Conservation (phyloP, 495 filamentous ascomycete genomes). For the Aspergillus asperescens region DNA sequence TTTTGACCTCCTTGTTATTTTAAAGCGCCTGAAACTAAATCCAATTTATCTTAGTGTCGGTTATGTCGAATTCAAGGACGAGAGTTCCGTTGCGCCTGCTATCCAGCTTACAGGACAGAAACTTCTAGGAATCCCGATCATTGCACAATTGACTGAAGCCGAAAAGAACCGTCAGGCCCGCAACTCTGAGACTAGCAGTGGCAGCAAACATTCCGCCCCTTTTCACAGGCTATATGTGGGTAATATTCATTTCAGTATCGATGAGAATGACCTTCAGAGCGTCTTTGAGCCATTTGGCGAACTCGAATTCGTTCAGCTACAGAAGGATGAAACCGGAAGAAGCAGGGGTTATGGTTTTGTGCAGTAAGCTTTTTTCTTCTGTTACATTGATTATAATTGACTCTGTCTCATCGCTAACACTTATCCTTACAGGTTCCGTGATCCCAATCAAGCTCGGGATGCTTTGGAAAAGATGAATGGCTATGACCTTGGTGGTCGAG, state of each 20-base stretch:
- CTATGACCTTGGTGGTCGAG: constrained; percentile 95
- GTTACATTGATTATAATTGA: background rate
- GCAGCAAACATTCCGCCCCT: constrained; percentile 69
- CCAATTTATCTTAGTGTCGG: constrained; percentile 66
- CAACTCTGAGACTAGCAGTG: constrained; percentile 63
- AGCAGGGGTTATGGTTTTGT: constrained; percentile 98
- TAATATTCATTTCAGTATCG: constrained; percentile 99
- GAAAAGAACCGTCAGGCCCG: constrained; percentile 99
- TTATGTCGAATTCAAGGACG: constrained; percentile 98
- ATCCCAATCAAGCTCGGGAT: constrained; percentile 85
- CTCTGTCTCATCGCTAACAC: constrained; percentile 10
- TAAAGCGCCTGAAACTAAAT: constrained; percentile 19
- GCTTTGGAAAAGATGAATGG: constrained; percentile 99
- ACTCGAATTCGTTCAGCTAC: constrained; percentile 93
- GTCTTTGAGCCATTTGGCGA: constrained; percentile 98
- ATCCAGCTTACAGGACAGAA: constrained; percentile 99
- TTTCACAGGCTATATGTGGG: constrained; percentile 99
- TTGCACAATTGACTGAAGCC: constrained; percentile 95
- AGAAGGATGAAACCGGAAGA: constrained; percentile 86
- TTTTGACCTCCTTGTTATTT: constrained; percentile 13
- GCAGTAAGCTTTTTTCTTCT: constrained; percentile 63
- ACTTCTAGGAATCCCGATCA: constrained; percentile 97
- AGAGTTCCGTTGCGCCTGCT: constrained; percentile 87
- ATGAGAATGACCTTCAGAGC: constrained; percentile 90
- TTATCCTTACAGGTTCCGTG: constrained; percentile 63